Evolutionary conservation across 192 early-diverging fungal species (phyloP), one percentile per base, ranked within the genome.

Genomic region (Chytriomyces hyalinus): DNA sequence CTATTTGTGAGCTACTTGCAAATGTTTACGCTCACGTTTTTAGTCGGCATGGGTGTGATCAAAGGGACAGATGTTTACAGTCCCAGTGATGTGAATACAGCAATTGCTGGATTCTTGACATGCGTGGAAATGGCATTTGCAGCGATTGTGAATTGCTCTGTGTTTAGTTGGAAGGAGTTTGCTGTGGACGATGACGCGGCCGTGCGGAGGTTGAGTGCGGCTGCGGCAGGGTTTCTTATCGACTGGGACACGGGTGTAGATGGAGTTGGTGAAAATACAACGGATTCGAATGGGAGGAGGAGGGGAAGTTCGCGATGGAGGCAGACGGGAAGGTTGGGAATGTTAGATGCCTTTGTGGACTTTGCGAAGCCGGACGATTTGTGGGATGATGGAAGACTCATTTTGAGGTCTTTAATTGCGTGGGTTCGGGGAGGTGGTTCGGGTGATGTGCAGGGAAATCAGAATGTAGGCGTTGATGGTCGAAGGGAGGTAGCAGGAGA

Each of bases 41-140:
- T 89, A 5, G 85, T 83, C 59, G 81, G 82, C 70, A 81, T 64
- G 77, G 84, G 83, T 70, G 79, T 80, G 44, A 15, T 79, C 15
- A 6, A 63, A 10, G 70, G 78, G 26, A 51, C 81, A 77, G 83
- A 73, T 17, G 44, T 45, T 13, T 75, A 57, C 46, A 66, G 10
- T 6, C 43, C 64, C 7, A 26, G n/a, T 51, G 87, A 89, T 46
- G 83, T 89, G 4, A 78, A 82, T 22, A 83, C 80, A n/a, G 86
- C 86, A n/a, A 78, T 89, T 46, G 83, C 81, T 9, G 78, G 85
- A 13, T 78, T 87, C 61, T 61, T 89, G 59, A 87, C 86, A n/a
- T 88, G 85, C 73, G 68, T 87, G 11, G 88, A 89, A 61, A 89
- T 89, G 88, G 83, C 80, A 6, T 65, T 84, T 59, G 85, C 87